Evolutionary conservation across 139 green algal species (phyloP).

Genomic region (Chlorella sp.): DNA sequence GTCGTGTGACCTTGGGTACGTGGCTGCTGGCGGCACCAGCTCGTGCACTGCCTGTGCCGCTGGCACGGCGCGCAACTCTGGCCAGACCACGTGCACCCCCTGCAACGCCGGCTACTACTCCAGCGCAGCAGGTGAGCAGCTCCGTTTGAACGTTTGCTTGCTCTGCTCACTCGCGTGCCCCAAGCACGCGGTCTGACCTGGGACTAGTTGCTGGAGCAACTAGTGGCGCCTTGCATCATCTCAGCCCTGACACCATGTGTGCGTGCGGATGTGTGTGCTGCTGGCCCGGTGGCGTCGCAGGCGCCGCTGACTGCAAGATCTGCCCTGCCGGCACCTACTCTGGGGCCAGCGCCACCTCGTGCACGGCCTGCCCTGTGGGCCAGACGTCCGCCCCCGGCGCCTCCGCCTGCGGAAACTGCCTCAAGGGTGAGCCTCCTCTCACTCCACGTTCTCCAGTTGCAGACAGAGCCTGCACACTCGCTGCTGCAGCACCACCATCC

Average conservation of each 20-base stretch:
- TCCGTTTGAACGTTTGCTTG: too few relatives aligned
- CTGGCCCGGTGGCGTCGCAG: not conserved
- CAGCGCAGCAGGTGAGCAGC: not conserved
- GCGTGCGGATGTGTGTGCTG: too few relatives aligned
- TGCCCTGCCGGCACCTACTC: slow-evolving; percentile 2
- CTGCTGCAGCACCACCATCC: too few relatives aligned
- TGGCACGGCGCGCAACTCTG: not conserved
- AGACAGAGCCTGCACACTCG: too few relatives aligned
- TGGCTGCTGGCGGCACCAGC: not conserved
- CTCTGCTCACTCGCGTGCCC: not conserved
- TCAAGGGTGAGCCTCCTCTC: not conserved
- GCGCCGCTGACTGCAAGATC: not conserved
- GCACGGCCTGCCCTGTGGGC: not conserved
- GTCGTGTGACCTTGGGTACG: slow-evolving; percentile 1
- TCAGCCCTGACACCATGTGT: too few relatives aligned
- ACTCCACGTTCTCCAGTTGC: not conserved
- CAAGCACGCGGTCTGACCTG: not conserved
- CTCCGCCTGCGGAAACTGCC: not conserved
- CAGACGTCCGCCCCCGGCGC: not conserved
- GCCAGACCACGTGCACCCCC: not conserved
- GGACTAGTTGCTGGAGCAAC: not conserved
- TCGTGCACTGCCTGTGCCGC: not conserved
- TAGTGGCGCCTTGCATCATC: too few relatives aligned
- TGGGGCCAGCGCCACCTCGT: not conserved
- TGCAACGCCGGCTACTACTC: not conserved